Base-by-base conservation (phyloP, 345 rosid species). In the Syzygium oleosum region DNA sequence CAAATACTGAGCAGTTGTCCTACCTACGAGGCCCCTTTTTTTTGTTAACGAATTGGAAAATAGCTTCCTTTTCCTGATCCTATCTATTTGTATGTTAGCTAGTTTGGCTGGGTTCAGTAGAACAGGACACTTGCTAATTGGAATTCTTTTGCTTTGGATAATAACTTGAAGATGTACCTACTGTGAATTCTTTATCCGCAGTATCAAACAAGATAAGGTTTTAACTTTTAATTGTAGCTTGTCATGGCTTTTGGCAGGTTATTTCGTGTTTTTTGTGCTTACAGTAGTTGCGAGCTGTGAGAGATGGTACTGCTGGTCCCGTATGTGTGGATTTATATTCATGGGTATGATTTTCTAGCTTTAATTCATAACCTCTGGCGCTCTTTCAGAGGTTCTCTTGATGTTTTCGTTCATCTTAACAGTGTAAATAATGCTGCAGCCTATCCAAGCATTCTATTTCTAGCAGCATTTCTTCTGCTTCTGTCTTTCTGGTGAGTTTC, bases 391-490 rank as follows among this genome's bases (percentile, higher is more conserved):
- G 80, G 49, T 27, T 68, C 80, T 52, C 34, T 34, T 25, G 29
- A 59, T 31, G 80, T 34, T 31, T 56, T 31, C 86, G 84, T 55
- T 59, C 41, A 23, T 86, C 58, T 85, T 85, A 63, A 63, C 84
- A 86, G 53, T 85, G 78, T 52, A 83, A 89, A 31, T 89, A 73
- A 73, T 46, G 41, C 85, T 91, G 93, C 95, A 94, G 96, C 96
- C n/a, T 92, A 87, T 85, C 95, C 96, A 17, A 87, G 92, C 52
- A 92, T 94, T 88, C 92, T 93, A 87, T 92, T 92, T 89, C 91
- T 93, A 5, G 94, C 95, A 23, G 91, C 95, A 68, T 94, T 92
- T 91, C 94, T 94, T 85, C 91, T 93, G 63, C 95, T 93, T 89
- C 87, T 92, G 29, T 93, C 96, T 84, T 94, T 94, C 94, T 94